Evolutionary conservation across 257 asterid species (phyloP).

Genomic region (Nicotiana attenuata): DNA sequence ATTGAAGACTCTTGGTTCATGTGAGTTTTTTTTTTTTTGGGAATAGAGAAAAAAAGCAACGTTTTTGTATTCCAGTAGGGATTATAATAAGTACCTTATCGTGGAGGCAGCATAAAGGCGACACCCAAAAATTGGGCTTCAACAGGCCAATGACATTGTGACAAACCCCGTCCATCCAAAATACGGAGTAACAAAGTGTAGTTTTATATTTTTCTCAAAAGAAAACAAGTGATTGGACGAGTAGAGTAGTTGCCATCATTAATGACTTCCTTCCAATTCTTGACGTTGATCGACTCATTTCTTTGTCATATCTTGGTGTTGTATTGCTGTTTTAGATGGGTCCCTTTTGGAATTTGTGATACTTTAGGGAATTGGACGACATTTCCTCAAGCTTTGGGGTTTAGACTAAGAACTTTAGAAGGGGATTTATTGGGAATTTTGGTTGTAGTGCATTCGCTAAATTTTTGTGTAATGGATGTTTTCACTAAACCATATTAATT

Average conservation of each 20-base stretch:
- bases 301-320: background rate
- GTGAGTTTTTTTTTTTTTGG: background rate
- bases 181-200: background rate
- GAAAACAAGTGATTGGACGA: background rate
- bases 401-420: background rate
- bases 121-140: background rate
- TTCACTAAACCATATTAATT: no score
- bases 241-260: background rate
- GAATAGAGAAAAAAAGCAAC: background rate
- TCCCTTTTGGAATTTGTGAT: background rate
- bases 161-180: conserved; percentile 16
- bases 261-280: background rate
- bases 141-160: background rate
- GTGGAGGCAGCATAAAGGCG: background rate
- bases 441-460: no score
- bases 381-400: background rate
- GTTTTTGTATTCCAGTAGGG: background rate
- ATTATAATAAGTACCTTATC: background rate
- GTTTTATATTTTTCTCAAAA: background rate
- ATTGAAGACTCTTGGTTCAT: no score
- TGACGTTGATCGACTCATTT: background rate
- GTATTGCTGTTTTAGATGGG: background rate
- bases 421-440: no score
- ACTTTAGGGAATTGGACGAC: background rate
- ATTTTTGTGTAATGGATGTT: no score